phyloP scores from a whole-genome alignment of 2,329 filamentous ascomycete species.

The Alternaria atra region DNA sequence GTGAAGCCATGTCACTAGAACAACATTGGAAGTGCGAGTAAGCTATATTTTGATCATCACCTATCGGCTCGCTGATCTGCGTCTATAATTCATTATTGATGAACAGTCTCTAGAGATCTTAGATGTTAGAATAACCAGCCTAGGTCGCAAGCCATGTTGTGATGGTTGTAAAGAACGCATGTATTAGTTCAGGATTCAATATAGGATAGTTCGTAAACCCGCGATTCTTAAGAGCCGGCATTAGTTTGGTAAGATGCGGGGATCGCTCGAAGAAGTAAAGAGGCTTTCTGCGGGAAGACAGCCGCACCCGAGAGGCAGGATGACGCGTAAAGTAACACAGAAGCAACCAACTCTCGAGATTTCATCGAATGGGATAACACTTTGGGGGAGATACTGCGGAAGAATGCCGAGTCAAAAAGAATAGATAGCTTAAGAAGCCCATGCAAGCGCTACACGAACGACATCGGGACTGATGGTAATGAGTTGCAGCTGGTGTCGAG shows the following conservation, averaged over 20 bases:
- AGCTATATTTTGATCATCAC: neutral
- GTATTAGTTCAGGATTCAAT: neutral
- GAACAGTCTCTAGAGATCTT: neutral
- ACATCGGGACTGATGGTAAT: neutral
- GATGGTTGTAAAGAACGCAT: neutral
- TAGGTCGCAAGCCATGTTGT: neutral
- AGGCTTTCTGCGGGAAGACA: slow-evolving; percentile 9
- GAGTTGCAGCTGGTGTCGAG: slow-evolving; percentile 1
- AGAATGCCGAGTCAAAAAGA: neutral
- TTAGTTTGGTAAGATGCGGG: slow-evolving; percentile 14
- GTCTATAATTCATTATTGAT: neutral
- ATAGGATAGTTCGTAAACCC: neutral
- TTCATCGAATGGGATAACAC: neutral
- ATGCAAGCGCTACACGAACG: neutral
- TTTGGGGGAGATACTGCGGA: neutral
- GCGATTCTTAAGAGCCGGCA: neutral
- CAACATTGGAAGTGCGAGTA: neutral
- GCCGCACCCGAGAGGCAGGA: slow-evolving; percentile 14
- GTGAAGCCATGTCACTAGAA: neutral
- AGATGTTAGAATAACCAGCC: no score
- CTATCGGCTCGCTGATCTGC: neutral
- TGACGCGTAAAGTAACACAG: slow-evolving; percentile 13
- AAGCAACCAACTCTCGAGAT: neutral
- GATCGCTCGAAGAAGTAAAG: slow-evolving; percentile 20
- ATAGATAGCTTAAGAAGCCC: neutral